Conservation (phyloP, 179 eudicot genomes). For the Gypsophila paniculata region DNA sequence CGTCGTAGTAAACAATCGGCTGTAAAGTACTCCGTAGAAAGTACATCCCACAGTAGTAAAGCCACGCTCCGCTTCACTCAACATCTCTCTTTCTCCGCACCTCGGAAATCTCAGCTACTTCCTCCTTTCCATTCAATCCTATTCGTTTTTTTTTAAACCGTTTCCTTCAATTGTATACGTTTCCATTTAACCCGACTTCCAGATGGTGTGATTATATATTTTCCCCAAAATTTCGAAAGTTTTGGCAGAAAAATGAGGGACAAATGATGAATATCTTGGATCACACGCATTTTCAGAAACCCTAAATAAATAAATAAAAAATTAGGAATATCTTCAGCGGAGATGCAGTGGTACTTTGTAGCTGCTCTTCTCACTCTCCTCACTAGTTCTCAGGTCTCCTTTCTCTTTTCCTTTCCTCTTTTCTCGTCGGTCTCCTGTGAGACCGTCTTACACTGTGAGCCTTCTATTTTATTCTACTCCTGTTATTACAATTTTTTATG, state of each 20-base stretch:
- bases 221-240: neutral
- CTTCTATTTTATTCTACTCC: no score
- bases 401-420: neutral
- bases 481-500: no score
- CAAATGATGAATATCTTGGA: neutral
- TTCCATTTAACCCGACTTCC: neutral
- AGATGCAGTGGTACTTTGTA: conserved; percentile 80
- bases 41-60: no score
- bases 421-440: neutral
- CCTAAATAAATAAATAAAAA: no score
- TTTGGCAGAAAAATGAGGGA: neutral
- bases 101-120: neutral
- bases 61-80: no score
- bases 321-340: conserved; percentile 12
- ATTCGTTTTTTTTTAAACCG: no score
- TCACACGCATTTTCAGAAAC: neutral
- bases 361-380: conserved; percentile 75
- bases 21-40: no score
- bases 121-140: no score
- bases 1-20: no score
- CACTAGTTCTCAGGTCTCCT: conserved; percentile 72
- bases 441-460: no score
- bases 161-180: no score
- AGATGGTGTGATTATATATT: neutral
- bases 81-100: no score